Percentiles rank a stretch among this genome's conserved stretches.
Evolutionary conservation across 345 rosid genomes (phyloP).

Genomic region (Populus nigra): DNA sequence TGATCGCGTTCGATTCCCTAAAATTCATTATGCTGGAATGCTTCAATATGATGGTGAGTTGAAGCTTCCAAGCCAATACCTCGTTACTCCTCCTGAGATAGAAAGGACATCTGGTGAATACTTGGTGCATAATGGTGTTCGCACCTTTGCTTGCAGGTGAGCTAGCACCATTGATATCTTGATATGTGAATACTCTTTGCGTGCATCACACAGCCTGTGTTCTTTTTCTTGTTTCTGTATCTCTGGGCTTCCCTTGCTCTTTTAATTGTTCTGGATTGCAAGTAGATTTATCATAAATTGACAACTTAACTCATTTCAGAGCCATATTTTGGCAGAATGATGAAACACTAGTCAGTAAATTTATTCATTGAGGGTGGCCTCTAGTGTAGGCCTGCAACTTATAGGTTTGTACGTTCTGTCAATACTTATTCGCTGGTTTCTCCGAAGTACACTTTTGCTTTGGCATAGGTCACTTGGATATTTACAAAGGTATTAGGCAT

Average conservation of each 20-base stretch:
- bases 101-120: constrained; percentile 97
- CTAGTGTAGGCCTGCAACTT: background rate
- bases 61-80: constrained; percentile 79
- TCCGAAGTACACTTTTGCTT: background rate
- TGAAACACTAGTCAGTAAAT: background rate
- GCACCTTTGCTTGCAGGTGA: constrained; percentile 96
- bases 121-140: constrained; percentile 67
- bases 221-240: background rate
- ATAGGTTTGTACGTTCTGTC: background rate
- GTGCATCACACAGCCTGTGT: background rate
- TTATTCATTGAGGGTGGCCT: background rate
- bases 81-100: constrained; percentile 96
- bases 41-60: constrained; percentile 97
- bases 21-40: constrained; percentile 93
- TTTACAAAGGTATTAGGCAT: background rate
- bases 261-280: background rate
- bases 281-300: background rate
- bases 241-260: background rate
- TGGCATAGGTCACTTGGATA: background rate
- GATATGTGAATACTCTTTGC: background rate
- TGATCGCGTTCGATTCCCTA: constrained; percentile 87
- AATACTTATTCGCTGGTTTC: background rate
- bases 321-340: background rate
- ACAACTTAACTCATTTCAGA: background rate
- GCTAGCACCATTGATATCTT: background rate